Evolutionary conservation across 2,329 filamentous ascomycete genomes (phyloP).

Genomic region (Arthrobotrys iridis): DNA sequence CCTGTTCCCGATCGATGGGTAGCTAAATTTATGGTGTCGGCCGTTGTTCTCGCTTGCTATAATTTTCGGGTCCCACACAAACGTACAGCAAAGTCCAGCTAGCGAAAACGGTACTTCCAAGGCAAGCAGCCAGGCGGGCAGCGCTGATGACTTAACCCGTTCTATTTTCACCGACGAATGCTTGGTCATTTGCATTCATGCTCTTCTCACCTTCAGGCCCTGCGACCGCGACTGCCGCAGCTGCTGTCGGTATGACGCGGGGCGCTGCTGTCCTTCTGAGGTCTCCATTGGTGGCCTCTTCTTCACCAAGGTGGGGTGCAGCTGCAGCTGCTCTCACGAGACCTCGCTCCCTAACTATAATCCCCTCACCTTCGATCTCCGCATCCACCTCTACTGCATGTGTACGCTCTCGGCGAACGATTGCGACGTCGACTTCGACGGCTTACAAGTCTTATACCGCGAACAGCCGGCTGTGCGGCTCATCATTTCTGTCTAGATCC

Average conservation of each 20-base stretch:
- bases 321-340: slow-evolving; percentile 39
- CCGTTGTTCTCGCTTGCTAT: slow-evolving; percentile 14
- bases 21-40: neutral
- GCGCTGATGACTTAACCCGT: slow-evolving; percentile 52
- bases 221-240: slow-evolving; percentile 17
- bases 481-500: slow-evolving; percentile 18
- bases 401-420: slow-evolving; percentile 22
- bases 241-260: slow-evolving; percentile 46
- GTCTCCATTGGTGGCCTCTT: slow-evolving; percentile 21
- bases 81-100: no score
- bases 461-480: slow-evolving; percentile 28
- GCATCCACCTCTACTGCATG: neutral
- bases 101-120: slow-evolving; percentile 16
- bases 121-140: slow-evolving; percentile 5
- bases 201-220: slow-evolving; percentile 24
- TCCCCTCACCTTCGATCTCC: neutral
- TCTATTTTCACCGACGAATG: slow-evolving; percentile 44
- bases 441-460: slow-evolving; percentile 7
- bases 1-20: slow-evolving; percentile 1
- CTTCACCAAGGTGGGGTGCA: slow-evolving; percentile 25
- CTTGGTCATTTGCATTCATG: slow-evolving; percentile 51
- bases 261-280: slow-evolving; percentile 49
- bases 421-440: slow-evolving; percentile 33
- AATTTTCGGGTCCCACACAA: slow-evolving; percentile 33
- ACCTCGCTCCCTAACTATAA: slow-evolving; percentile 15